Base-by-base conservation (phyloP, 495 filamentous ascomycete species). In the Patellaria atrata region DNA sequence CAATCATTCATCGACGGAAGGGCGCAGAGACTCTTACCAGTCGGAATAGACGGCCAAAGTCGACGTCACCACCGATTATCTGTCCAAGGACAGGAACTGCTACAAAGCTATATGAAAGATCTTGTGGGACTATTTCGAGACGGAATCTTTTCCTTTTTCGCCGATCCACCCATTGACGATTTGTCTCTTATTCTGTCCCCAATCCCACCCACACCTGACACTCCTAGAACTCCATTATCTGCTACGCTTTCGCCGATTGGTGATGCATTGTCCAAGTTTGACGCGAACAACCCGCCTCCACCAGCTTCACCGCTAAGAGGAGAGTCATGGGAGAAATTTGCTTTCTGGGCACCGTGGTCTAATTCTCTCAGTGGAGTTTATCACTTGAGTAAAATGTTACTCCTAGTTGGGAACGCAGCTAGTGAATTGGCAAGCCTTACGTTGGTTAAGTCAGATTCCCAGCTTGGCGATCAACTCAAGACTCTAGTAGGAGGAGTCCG, bases 341-440 rank as follows among this genome's bases (percentile, higher is more conserved):
- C 89, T 1, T 97, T 97, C 57, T 94, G 91, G 82, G 84, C 91
- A 1, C 89, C 89, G 0, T 77, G 78, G 46, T 78, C 84, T 4
- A 96, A 94, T 49, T 84, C 85, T 0, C 56, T 97, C 11, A 82
- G 84, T 42, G 86, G 78, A 6, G 76, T 84, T 5, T 70, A 91
- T 52, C 94, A 94, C 46, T 68, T 97, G 9, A 65, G 72, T 24
- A 82, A 78, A 54, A 77, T 89, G 44, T 64, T 94, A 5, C 65
- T 69, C 3, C 62, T 91, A 10, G 70, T 94, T 13, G 85, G 86
- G 13, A 75, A 71, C 1, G 89, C 84, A 1, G 84, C 85, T 0
- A 76, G 78, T 30, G 83, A 93, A 48, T 79, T 96, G 74, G 80
- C 81, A 3, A 66, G 75, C 0, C 60, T 94, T 7, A 57, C 62